Base-by-base conservation (phyloP, 345 rosid species). In the Rhizophora apiculata region DNA sequence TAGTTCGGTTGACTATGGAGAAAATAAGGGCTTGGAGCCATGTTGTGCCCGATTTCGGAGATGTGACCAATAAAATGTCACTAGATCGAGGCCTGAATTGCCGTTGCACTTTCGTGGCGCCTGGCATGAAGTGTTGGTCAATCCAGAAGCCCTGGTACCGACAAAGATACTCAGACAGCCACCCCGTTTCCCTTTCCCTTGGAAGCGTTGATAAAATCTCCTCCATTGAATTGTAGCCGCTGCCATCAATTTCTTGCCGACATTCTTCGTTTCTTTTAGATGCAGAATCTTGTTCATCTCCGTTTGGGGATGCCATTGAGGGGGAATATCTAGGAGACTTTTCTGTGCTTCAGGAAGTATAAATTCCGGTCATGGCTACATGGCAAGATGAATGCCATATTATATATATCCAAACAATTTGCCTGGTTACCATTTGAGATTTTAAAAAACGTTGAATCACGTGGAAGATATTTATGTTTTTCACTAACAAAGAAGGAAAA, bases 81-180 rank as follows among this genome's bases (percentile, higher is more conserved):
- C 46, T 19, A 9, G 60, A 8, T 55, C 60, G 24, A 55, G 60
- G 15, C 29, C 6, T 19, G 68, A 31, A 29, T 24, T 19, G 29
- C 1, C 29, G 24, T 51, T 65, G 68, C 36, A 51, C 6, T 6
- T 19, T 26, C 1, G 20, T 27, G 0, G 19, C 3, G 6, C 58
- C 39, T 18, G 19, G 4, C 2, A n/a, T 3, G 31, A 16, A 0
- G 20, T 2, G 0, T 27, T 9, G 39, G 2, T 7, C 5, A 4
- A 29, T 3, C 59, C 68, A 65, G 22, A 51, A 51, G 15, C 68
- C 68, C 29, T 65, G 68, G 43, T 27, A 65, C 13, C 11, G n/a
- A 36, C 0, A 51, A 24, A 65, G 20, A 29, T 26, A 3, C 19
- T 64, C 34, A 26, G 6, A 11, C 29, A 3, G 1, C 29, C 36